Base-by-base conservation (phyloP, 1,284 basidiomycete species). In the Leccinum colubrinum region DNA sequence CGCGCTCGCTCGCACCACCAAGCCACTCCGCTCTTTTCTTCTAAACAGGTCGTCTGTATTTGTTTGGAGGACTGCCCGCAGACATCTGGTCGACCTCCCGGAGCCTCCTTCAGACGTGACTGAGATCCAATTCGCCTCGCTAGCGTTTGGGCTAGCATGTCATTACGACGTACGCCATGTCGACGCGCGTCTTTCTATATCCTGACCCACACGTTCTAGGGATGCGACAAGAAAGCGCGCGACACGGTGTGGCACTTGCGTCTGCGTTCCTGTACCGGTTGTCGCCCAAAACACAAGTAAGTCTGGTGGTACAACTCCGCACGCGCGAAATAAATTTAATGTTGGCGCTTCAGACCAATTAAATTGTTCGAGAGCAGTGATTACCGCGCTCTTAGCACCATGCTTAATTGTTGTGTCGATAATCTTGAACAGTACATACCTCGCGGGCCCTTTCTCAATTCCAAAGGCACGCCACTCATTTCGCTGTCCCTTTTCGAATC, bases 81-180 rank as follows among this genome's bases (percentile, higher is more conserved):
- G 37, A 59, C 69, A 67, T 35, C n/a, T 76, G 35, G 56, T 20
- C 11, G 61, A 57, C 9, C 63, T 77, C 30, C 77, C 76, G 3
- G 73, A 76, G 7, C 70, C 65, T 27, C 77, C 70, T 6, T 41
- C 65, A 17, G 71, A 71, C 64, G 51, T 77, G 58, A 72, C 58
- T 39, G 77, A 77, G 58, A 43, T 72, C 39, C 71, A 69, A 58
- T 78, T 77, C 33, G 76, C 76, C n/a, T 66, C 64, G 27, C 61
- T 77, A 4, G 61, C 70, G 3, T 78, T 78, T 58, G 72, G 74
- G 27, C 58, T 20, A 11, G 57, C 43, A n/a, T 76, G 71, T 56
- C 54, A 73, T 55, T 73, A 74, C 27, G 35, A 67, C 60, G 70
- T 72, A 68, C 39, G 43, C 35, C 15, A 25, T 6, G 0, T 37